phyloP scores from a whole-genome alignment of 2,329 filamentous ascomycete species.

The Penicillium brevicompactum region DNA sequence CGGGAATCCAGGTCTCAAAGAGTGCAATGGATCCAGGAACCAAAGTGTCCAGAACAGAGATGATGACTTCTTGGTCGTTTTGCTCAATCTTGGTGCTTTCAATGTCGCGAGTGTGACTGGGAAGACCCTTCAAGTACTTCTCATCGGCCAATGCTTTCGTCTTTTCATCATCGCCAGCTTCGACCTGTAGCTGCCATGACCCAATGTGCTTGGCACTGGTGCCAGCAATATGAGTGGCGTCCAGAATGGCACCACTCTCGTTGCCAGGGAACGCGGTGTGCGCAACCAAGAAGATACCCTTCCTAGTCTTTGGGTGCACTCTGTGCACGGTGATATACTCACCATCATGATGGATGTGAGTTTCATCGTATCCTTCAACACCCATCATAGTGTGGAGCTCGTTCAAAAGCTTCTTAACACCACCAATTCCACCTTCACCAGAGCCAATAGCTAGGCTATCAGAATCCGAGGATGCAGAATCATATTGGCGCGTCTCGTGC shows the following conservation, averaged over 20 bases:
- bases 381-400: conserved; percentile 96
- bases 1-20: conserved; percentile 94
- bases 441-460: conserved; percentile 59
- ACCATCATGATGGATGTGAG: conserved; percentile 93
- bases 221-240: conserved; percentile 75
- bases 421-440: conserved; percentile 81
- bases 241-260: conserved; percentile 78
- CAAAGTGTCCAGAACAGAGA: conserved; percentile 80
- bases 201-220: conserved; percentile 85
- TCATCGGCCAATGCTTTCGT: conserved; percentile 68
- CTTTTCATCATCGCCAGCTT: conserved; percentile 71
- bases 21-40: conserved; percentile 92
- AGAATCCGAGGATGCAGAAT: conserved; percentile 69
- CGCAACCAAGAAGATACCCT: conserved; percentile 92
- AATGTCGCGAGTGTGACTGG: conserved; percentile 75
- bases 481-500: conserved; percentile 81
- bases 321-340: conserved; percentile 96
- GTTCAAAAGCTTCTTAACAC: conserved; percentile 89
- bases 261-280: conserved; percentile 95
- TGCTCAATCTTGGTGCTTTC: conserved; percentile 72
- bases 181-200: conserved; percentile 89
- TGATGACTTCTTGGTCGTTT: conserved; percentile 73
- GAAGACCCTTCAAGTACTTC: conserved; percentile 75
- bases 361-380: conserved; percentile 90
- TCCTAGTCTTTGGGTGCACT: conserved; percentile 87